A percentile compares a stretch with the other conserved stretches of the same genome.
Conservation (phyloP, 2,329 filamentous ascomycete genomes). For the Diaporthe citri region DNA sequence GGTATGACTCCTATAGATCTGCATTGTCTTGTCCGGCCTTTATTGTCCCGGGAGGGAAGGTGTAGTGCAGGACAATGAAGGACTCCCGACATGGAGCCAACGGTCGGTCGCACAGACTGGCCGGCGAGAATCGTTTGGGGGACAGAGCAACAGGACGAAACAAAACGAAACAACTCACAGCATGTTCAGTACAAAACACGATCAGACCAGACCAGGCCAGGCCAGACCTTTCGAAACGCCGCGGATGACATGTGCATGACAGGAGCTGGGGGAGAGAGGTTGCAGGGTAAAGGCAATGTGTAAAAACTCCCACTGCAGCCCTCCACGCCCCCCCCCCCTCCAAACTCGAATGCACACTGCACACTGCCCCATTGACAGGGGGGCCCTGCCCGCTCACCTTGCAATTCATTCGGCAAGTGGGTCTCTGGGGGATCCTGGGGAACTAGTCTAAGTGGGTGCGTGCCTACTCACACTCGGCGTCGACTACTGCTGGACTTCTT, state of each 20-base stretch:
- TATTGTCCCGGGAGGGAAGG: background rate
- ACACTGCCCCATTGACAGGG: constrained; percentile 23
- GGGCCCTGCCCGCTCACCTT: background rate
- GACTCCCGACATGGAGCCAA: background rate
- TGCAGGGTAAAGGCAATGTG: constrained; percentile 4
- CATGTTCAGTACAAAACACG: background rate
- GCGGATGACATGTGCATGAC: background rate
- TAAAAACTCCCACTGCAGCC: constrained; percentile 24
- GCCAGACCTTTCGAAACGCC: background rate
- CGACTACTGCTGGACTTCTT: background rate
- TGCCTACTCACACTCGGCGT: background rate
- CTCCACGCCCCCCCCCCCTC: background rate
- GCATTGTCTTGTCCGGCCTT: background rate
- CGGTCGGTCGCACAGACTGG: background rate
- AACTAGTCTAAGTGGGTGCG: background rate
- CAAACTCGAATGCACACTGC: background rate
- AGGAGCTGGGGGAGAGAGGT: background rate
- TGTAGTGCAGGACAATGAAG: background rate
- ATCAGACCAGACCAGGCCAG: background rate
- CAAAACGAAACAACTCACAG: background rate
- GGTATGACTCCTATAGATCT: constrained; percentile 10
- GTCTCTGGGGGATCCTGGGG: background rate
- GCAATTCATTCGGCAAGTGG: constrained; percentile 20
- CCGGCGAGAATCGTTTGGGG: background rate
- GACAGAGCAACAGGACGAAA: constrained; percentile 1